Conservation (phyloP, 208 protist genomes). For the Leishmania tropica region DNA sequence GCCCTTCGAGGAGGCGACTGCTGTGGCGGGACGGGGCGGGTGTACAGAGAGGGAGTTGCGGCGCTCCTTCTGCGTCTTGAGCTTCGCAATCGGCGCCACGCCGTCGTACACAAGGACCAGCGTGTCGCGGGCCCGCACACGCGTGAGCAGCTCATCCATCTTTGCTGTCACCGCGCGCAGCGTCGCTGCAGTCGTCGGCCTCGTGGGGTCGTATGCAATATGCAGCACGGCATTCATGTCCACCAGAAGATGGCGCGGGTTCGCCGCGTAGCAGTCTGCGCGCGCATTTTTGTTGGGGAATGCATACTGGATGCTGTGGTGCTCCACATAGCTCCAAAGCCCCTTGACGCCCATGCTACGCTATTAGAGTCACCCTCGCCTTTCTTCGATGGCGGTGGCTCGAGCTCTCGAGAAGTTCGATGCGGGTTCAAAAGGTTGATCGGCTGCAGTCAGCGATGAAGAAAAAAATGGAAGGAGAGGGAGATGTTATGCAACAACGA, state of each 20-base stretch:
- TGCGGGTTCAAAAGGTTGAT: background rate
- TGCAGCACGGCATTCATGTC: constrained; percentile 91
- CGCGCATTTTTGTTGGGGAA: constrained; percentile 27
- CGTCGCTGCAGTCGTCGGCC: constrained; percentile 39
- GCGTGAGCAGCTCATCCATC: constrained; percentile 44
- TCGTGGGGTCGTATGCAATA: constrained; percentile 30
- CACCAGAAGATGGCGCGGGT: constrained; percentile 67
- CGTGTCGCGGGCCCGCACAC: constrained; percentile 40
- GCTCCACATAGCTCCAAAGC: constrained; percentile 74
- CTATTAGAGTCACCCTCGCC: background rate
- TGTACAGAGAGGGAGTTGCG: constrained; percentile 29
- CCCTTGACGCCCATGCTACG: constrained; percentile 72
- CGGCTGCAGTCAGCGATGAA: background rate
- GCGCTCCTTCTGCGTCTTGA: constrained; percentile 68
- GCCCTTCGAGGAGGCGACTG: too few relatives aligned
- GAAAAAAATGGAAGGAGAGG: background rate
- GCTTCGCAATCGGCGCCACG: constrained; percentile 70
- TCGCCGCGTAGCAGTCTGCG: constrained; percentile 31
- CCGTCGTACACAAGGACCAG: constrained; percentile 83
- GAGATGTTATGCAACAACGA: background rate
- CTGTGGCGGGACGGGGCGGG: constrained; percentile 12
- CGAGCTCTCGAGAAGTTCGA: background rate
- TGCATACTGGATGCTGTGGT: constrained; percentile 52
- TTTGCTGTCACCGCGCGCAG: constrained; percentile 36
- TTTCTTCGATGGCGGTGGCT: background rate